phyloP scores from a whole-genome alignment of 1,284 basidiomycete genomes.

The Blastosporella zonata region DNA sequence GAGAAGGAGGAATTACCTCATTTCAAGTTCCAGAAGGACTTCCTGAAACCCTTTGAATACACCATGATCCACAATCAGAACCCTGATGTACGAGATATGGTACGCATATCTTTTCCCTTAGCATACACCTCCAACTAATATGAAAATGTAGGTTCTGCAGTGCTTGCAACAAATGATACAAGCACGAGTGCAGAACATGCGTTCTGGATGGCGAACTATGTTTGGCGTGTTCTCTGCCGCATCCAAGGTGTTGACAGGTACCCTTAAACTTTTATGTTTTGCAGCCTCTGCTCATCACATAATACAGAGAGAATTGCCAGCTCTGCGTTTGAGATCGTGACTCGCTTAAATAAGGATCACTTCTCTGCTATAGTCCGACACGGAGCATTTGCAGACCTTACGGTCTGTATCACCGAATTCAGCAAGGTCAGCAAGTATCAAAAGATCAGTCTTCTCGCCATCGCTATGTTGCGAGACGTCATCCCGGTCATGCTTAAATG shows the following conservation, averaged over 20 bases:
- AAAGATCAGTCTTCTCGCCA: slow-evolving; percentile 94
- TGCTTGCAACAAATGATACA: slow-evolving; percentile 99
- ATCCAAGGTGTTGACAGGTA: slow-evolving; percentile 89
- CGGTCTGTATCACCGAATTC: slow-evolving; percentile 97
- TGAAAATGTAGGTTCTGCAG: slow-evolving; percentile 73
- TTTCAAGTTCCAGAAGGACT: slow-evolving; percentile 99
- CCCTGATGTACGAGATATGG: slow-evolving; percentile 96
- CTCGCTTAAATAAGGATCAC: slow-evolving; percentile 86
- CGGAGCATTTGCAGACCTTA: slow-evolving; percentile 94
- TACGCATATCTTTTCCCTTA: slow-evolving; percentile 32
- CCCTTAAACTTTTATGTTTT: slow-evolving; percentile 18
- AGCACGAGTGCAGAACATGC: slow-evolving; percentile 90
- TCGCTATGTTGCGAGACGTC: slow-evolving; percentile 91
- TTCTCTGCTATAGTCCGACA: slow-evolving; percentile 89
- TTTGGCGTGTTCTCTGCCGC: slow-evolving; percentile 98
- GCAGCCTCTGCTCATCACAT: slow-evolving; percentile 6
- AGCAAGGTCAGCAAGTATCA: slow-evolving; percentile 99
- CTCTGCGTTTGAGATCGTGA: slow-evolving; percentile 96
- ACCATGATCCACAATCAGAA: slow-evolving; percentile 97
- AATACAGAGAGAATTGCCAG: slow-evolving; percentile 82
- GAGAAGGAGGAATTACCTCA: slow-evolving; percentile 98
- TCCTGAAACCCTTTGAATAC: slow-evolving; percentile 96
- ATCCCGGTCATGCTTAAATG: slow-evolving; percentile 90
- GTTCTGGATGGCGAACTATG: slow-evolving; percentile 99
- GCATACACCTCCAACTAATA: slow-evolving; percentile 1